These are phyloP conservation scores for Chaetomium cochliodes DNA, from an alignment of 495 filamentous ascomycete genomes.

Conservation along the genomic window DNA sequence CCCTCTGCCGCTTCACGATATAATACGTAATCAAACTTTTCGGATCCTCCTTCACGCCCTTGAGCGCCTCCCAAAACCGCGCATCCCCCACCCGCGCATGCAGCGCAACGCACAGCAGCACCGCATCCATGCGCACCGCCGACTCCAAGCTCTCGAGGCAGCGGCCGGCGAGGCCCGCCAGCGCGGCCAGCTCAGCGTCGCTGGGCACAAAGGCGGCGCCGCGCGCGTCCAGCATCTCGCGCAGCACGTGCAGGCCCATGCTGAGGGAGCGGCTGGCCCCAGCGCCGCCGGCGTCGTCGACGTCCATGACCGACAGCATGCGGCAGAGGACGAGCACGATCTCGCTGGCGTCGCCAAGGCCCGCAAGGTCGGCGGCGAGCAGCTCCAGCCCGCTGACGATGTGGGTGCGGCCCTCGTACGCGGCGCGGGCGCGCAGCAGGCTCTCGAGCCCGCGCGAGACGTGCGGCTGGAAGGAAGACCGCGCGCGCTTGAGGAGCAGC, in stretches of 20 bases:
- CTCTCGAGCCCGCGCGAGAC: constrained; percentile 64
- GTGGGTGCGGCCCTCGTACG: constrained; percentile 54
- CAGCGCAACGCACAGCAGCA: constrained; percentile 72
- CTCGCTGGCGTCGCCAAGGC: constrained; percentile 51
- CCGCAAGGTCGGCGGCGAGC: constrained; percentile 52
- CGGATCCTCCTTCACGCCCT: constrained; percentile 61
- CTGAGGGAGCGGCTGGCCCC: constrained; percentile 39
- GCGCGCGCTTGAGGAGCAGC: constrained; percentile 67
- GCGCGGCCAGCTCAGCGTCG: constrained; percentile 44
- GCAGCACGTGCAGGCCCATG: constrained; percentile 63
- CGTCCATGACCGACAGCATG: constrained; percentile 40
- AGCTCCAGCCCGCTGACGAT: constrained; percentile 56
- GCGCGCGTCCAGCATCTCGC: constrained; percentile 49
- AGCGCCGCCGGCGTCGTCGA: constrained; percentile 22
- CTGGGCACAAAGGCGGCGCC: constrained; percentile 39
- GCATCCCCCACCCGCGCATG: constrained; percentile 65
- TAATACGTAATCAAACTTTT: constrained; percentile 82
- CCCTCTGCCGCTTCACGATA: constrained; percentile 64
- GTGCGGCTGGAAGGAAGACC: constrained; percentile 61
- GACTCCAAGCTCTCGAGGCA: constrained; percentile 70
- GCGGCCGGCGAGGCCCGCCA: constrained; percentile 56
- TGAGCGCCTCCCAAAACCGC: constrained; percentile 64
- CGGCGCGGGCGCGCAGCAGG: constrained; percentile 64
- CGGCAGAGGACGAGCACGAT: constrained; percentile 47
- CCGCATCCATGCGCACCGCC: constrained; percentile 74